phyloP scores from a whole-genome alignment of 83 land plant genomes.

The Isoetes engelmannii region DNA sequence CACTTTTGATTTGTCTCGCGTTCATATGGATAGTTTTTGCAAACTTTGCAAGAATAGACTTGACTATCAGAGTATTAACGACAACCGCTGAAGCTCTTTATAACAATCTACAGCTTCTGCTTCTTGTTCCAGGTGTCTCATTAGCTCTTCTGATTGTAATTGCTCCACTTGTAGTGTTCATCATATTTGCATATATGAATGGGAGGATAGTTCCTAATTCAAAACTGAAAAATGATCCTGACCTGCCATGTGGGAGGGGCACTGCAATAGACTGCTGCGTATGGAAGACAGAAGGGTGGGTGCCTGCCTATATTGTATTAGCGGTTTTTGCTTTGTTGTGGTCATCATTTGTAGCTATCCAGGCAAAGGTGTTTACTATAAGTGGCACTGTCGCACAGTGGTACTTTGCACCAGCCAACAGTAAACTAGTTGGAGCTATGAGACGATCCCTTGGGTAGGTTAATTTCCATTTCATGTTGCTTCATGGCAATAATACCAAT shows the following conservation, averaged over 20 bases:
- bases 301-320: conserved; percentile 66
- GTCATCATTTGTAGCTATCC: conserved; percentile 53
- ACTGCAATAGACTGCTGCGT: conserved; percentile 56
- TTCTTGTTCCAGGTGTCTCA: conserved; percentile 50
- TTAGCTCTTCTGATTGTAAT: conserved; percentile 44
- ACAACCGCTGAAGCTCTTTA: conserved; percentile 59
- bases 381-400: conserved; percentile 88
- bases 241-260: conserved; percentile 27
- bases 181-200: conserved; percentile 62
- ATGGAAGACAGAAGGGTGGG: conserved; percentile 87
- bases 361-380: conserved; percentile 70
- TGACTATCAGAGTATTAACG: conserved; percentile 55
- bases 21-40: conserved; percentile 70
- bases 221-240: conserved; percentile 20
- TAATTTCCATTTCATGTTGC: not conserved
- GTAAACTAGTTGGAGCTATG: conserved; percentile 35
- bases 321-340: conserved; percentile 74
- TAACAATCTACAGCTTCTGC: conserved; percentile 52
- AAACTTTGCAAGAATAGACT: conserved; percentile 73
- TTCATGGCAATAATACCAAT: too few relatives aligned
- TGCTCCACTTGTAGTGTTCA: conserved; percentile 65
- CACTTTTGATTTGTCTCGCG: conserved; percentile 58
- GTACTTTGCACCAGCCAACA: conserved; percentile 61
- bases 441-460: conserved; percentile 69
- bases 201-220: conserved; percentile 56